These are phyloP conservation scores for Dalbergia cultrata DNA, from an alignment of 306 rosid genomes.

Conservation along the genomic window DNA sequence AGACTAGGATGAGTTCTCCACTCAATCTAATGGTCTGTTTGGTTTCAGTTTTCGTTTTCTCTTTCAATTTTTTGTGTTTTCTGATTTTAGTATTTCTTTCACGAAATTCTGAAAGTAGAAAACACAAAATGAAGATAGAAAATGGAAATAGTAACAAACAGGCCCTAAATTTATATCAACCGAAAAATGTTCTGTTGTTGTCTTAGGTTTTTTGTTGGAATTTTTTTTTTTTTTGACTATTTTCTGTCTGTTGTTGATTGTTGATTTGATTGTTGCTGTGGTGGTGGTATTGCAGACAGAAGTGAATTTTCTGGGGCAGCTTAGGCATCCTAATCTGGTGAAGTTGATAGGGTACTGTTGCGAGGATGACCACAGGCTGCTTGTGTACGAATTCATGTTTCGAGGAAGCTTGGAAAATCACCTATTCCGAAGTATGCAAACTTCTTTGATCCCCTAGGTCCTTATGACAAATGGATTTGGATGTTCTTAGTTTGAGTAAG, in stretches of 20 bases:
- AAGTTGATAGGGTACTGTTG: conserved; percentile 99
- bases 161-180: neutral
- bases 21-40: too few relatives aligned
- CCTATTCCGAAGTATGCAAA: conserved; percentile 85
- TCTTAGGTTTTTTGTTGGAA: neutral
- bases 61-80: too few relatives aligned
- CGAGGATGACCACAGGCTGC: conserved; percentile 96
- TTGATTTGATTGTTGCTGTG: neutral
- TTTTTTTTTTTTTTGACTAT: neutral
- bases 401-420: conserved; percentile 98
- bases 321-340: conserved; percentile 95
- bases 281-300: conserved; percentile 68
- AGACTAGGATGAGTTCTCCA: too few relatives aligned
- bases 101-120: too few relatives aligned
- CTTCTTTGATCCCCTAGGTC: conserved; percentile 9
- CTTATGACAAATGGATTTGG: conserved; percentile 14
- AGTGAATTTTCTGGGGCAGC: conserved; percentile 97
- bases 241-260: neutral
- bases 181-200: neutral
- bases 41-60: too few relatives aligned
- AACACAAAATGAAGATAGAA: too few relatives aligned
- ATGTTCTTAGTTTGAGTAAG: conserved; percentile 14
- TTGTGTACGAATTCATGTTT: conserved; percentile 98
- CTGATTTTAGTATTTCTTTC: too few relatives aligned
- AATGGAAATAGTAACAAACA: too few relatives aligned